These are phyloP conservation scores for Aspergillus panamensis DNA, from an alignment of 495 filamentous ascomycete species.

Conservation along the genomic window DNA sequence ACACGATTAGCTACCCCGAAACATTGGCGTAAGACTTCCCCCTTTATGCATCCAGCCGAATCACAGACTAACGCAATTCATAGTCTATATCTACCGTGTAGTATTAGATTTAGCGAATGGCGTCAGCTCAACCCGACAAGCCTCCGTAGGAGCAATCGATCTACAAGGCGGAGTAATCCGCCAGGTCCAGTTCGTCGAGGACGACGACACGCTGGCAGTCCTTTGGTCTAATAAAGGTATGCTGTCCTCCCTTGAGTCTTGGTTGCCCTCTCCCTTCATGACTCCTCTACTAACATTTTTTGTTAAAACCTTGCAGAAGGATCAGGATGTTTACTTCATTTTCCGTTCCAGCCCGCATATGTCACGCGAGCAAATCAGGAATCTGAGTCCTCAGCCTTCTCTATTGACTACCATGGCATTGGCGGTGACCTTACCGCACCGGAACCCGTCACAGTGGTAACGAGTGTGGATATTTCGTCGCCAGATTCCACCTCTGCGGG, in stretches of 20 bases:
- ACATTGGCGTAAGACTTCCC: conserved; percentile 31
- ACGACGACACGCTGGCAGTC: conserved; percentile 50
- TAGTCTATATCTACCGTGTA: conserved; percentile 52
- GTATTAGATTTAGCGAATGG: conserved; percentile 50
- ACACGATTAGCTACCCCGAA: conserved; percentile 31
- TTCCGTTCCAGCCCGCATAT: conserved; percentile 32
- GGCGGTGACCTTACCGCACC: conserved; percentile 15
- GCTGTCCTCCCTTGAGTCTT: conserved; percentile 8
- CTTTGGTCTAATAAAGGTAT: conserved; percentile 46
- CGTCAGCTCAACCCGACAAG: conserved; percentile 49
- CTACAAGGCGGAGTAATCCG: conserved; percentile 43
- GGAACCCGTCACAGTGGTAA: conserved; percentile 20
- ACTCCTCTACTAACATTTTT: conserved; percentile 5
- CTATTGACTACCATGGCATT: conserved; percentile 20
- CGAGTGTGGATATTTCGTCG: conserved; percentile 25
- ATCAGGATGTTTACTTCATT: conserved; percentile 36
- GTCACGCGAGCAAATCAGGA: conserved; percentile 1
- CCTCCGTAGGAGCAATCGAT: conserved; percentile 39
- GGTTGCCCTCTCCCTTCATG: conserved; percentile 2
- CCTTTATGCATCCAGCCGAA: neutral
- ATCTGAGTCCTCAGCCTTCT: conserved; percentile 1
- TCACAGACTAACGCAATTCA: neutral
- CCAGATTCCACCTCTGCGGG: conserved; percentile 12
- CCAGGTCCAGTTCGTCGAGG: conserved; percentile 55
- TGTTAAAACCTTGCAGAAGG: conserved; percentile 17